These are phyloP conservation scores for Aspergillus indologenus DNA, from an alignment of 495 filamentous ascomycete genomes.

Conservation along the genomic window DNA sequence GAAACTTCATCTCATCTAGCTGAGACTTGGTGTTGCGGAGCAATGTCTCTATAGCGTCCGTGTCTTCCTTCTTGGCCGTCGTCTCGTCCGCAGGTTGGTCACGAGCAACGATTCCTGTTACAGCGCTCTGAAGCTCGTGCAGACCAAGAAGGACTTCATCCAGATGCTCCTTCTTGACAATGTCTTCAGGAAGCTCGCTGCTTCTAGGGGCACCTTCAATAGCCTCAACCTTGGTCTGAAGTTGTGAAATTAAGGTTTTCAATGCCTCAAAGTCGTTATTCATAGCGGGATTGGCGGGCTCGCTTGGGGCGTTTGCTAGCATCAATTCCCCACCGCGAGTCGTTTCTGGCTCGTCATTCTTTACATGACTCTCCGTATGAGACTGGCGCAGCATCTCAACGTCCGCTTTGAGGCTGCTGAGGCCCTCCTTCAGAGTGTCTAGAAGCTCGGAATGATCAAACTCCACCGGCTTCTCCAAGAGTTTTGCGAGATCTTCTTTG, in stretches of 20 bases:
- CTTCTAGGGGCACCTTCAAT: slow-evolving; percentile 60
- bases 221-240: slow-evolving; percentile 78
- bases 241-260: slow-evolving; percentile 73
- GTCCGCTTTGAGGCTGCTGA: slow-evolving; percentile 68
- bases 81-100: slow-evolving; percentile 37
- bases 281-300: slow-evolving; percentile 40
- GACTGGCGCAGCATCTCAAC: slow-evolving; percentile 69
- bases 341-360: slow-evolving; percentile 38
- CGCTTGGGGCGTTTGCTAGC: slow-evolving; percentile 31
- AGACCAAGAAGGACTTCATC: slow-evolving; percentile 56
- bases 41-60: slow-evolving; percentile 83
- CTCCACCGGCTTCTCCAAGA: slow-evolving; percentile 73
- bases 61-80: slow-evolving; percentile 67
- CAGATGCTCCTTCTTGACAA: slow-evolving; percentile 57
- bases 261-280: slow-evolving; percentile 77
- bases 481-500: slow-evolving; percentile 69
- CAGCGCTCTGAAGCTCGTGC: slow-evolving; percentile 55
- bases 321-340: slow-evolving; percentile 53
- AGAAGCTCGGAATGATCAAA: slow-evolving; percentile 83
- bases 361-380: slow-evolving; percentile 33
- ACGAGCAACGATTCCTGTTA: slow-evolving; percentile 44
- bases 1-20: slow-evolving; percentile 72
- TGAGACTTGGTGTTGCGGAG: slow-evolving; percentile 79
- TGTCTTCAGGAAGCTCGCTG: slow-evolving; percentile 39
- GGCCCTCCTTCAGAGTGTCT: slow-evolving; percentile 75